These are phyloP conservation scores for Dendrobium officinale DNA, from an alignment of 106 monocot genomes.

Conservation along the genomic window DNA sequence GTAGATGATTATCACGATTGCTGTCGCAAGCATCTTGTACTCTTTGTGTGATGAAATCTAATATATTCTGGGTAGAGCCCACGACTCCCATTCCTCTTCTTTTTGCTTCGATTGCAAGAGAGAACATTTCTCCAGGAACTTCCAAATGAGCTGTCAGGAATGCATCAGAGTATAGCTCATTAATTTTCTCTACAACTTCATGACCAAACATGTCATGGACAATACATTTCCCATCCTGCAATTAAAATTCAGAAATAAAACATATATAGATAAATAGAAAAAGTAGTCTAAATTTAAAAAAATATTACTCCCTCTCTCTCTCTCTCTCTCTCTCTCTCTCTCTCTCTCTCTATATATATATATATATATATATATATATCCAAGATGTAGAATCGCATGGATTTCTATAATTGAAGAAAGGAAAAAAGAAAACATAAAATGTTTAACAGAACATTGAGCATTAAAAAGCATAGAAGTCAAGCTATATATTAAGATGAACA, in stretches of 20 bases:
- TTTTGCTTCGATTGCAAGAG: conserved; percentile 96
- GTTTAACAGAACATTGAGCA: background rate
- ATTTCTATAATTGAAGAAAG: background rate
- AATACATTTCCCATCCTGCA: conserved; percentile 89
- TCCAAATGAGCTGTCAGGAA: conserved; percentile 96
- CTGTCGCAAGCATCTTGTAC: conserved; percentile 74
- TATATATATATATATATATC: background rate
- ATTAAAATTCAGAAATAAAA: conserved; percentile 12
- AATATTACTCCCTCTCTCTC: too few relatives aligned
- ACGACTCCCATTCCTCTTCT: conserved; percentile 97
- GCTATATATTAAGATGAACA: background rate
- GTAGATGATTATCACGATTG: conserved; percentile 73
- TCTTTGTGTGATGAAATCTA: conserved; percentile 82
- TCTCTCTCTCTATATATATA: too few relatives aligned
- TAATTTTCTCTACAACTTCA: conserved; percentile 91
- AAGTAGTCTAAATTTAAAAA: background rate
- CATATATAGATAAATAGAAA: background rate
- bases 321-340: too few relatives aligned
- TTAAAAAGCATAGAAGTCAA: background rate
- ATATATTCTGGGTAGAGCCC: conserved; percentile 90
- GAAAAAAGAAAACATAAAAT: background rate
- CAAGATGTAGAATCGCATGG: background rate
- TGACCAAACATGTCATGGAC: conserved; percentile 98
- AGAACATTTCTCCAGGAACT: conserved; percentile 98
- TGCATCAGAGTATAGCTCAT: conserved; percentile 89